Conservation (phyloP, 441 rosid species). For the Mallotus japonicus region DNA sequence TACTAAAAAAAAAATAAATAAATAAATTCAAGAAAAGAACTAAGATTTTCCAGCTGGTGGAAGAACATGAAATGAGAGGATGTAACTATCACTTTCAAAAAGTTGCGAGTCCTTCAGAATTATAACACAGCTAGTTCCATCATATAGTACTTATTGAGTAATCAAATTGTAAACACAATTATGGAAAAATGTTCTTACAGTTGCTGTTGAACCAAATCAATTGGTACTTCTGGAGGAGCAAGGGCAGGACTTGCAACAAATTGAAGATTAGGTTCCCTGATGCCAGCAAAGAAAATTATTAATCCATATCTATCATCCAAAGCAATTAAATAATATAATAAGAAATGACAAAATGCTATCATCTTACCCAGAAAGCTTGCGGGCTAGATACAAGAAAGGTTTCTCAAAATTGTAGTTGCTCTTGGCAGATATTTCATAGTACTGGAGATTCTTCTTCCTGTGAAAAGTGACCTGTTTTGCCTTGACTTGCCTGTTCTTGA, state of each 20-base stretch:
- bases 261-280: conserved; percentile 52
- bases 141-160: too few relatives aligned
- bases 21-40: too few relatives aligned
- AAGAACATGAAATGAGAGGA: too few relatives aligned
- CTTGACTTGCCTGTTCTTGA: conserved; percentile 90
- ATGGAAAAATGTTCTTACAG: conserved; percentile 39
- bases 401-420: conserved; percentile 91
- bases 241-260: conserved; percentile 58
- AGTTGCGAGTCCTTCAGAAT: too few relatives aligned
- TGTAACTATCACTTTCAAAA: too few relatives aligned
- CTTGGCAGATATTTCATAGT: conserved; percentile 85
- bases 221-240: conserved; percentile 65
- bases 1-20: too few relatives aligned
- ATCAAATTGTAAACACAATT: too few relatives aligned
- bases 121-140: too few relatives aligned
- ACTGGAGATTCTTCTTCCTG: conserved; percentile 83
- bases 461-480: conserved; percentile 92
- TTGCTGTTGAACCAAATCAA: conserved; percentile 53
- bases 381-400: conserved; percentile 84
- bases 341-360: neutral
- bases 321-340: neutral
- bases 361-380: conserved; percentile 81
- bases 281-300: neutral
- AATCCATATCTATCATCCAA: neutral
- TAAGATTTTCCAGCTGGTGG: too few relatives aligned